A percentile compares a stretch with the other conserved stretches of the same genome.
Conservation (phyloP, 805 yeast genomes). For the Candida ficus region DNA sequence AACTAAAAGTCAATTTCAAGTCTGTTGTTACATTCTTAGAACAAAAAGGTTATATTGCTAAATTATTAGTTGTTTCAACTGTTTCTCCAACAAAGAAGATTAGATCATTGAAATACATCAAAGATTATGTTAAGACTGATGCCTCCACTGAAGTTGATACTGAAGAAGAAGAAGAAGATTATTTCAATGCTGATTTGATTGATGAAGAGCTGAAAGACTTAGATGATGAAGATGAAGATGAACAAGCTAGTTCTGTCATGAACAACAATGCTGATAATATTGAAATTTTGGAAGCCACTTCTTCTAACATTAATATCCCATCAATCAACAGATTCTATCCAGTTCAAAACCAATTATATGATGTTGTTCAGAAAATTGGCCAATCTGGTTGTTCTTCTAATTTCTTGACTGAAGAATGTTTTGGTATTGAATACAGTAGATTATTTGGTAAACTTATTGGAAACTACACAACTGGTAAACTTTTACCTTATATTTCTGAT, state of each 20-base stretch:
- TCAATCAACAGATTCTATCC: conserved; percentile 55
- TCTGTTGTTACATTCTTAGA: conserved; percentile 42
- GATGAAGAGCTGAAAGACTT: conserved; percentile 22
- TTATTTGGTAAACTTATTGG: conserved; percentile 50
- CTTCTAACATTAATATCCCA: conserved; percentile 12
- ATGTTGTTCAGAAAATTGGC: conserved; percentile 36
- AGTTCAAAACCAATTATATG: conserved; percentile 56
- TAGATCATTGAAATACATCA: conserved; percentile 37
- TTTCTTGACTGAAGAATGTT: conserved; percentile 42
- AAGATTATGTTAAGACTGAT: conserved; percentile 33
- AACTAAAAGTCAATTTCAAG: conserved; percentile 41
- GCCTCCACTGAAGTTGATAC: conserved; percentile 21
- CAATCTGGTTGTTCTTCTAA: conserved; percentile 55
- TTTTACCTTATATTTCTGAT: conserved; percentile 23
- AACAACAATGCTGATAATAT: conserved; percentile 13
- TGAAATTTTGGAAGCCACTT: conserved; percentile 14
- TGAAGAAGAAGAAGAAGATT: conserved; percentile 26
- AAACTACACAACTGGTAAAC: conserved; percentile 33
- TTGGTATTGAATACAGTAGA: conserved; percentile 51
- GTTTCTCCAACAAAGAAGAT: conserved; percentile 43
- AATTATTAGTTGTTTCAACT: conserved; percentile 45
- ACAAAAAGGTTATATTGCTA: conserved; percentile 40
- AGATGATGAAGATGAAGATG: conserved; percentile 20
- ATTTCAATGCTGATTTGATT: conserved; percentile 27
- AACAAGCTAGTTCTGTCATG: conserved; percentile 8